Evolutionary conservation across 108 stramenopile genomes (phyloP).

Genomic region (Stephanodiscus triporus): DNA sequence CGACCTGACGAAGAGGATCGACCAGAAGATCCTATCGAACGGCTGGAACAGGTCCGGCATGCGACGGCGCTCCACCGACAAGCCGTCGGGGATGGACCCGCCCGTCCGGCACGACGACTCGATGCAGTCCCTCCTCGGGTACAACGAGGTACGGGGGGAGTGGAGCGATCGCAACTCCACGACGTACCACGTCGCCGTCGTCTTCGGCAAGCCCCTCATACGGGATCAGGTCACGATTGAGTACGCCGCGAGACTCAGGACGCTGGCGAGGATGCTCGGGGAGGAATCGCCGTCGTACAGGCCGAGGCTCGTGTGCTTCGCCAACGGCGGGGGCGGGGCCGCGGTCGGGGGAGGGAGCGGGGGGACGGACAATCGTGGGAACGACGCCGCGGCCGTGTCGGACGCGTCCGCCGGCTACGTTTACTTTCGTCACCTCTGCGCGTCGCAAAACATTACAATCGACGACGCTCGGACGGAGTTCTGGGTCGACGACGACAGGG

Average conservation of each 20-base stretch:
- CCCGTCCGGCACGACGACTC: constrained; percentile 39
- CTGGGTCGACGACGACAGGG: constrained; percentile 35
- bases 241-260: constrained; percentile 67
- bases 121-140: constrained; percentile 36
- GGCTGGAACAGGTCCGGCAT: constrained; percentile 29
- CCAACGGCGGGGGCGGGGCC: constrained; percentile 28
- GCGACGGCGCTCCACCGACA: neutral
- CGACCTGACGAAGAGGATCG: constrained; percentile 34
- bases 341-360: neutral
- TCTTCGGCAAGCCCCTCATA: constrained; percentile 68
- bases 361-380: neutral
- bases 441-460: constrained; percentile 55
- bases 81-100: constrained; percentile 1
- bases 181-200: constrained; percentile 60
- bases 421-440: constrained; percentile 73
- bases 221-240: constrained; percentile 74
- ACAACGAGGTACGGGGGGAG: constrained; percentile 44
- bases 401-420: constrained; percentile 67
- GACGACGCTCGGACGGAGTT: constrained; percentile 43
- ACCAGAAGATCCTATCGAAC: constrained; percentile 30
- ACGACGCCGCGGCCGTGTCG: constrained; percentile 32
- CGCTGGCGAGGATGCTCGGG: constrained; percentile 60
- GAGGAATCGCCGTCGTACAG: constrained; percentile 48
- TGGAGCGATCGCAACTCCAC: constrained; percentile 40
- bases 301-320: constrained; percentile 72